phyloP scores from a whole-genome alignment of 2,329 filamentous ascomycete genomes.

The Botrytis galanthina region DNA sequence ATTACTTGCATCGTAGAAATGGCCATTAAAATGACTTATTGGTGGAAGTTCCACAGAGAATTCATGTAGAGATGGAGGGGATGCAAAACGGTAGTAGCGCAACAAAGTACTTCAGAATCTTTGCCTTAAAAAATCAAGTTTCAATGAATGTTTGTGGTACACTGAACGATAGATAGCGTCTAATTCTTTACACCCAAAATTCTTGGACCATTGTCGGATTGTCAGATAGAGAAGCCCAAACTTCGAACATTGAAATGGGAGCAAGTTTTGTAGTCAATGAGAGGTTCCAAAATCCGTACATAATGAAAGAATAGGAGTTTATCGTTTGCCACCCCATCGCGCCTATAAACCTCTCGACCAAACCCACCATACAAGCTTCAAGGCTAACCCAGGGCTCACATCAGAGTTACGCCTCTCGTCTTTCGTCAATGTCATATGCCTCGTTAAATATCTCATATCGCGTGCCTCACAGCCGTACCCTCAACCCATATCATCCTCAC shows the following conservation, averaged over 20 bases:
- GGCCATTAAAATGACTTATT: background rate
- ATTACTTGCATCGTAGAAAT: background rate
- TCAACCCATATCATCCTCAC: background rate
- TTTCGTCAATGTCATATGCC: background rate
- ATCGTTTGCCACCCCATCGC: background rate
- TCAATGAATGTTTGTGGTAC: background rate
- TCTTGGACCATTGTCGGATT: background rate
- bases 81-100: background rate
- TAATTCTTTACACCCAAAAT: background rate
- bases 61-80: background rate
- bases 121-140: background rate
- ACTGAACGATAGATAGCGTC: background rate
- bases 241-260: background rate
- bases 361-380: background rate
- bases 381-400: background rate
- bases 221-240: background rate
- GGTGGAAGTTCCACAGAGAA: background rate
- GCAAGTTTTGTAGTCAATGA: background rate
- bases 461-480: background rate
- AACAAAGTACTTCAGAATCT: background rate
- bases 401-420: background rate
- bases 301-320: constrained; percentile 12
- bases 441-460: background rate
- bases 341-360: background rate
- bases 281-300: background rate